Percentiles rank a stretch among this genome's conserved stretches.
Evolutionary conservation across 1,284 basidiomycete genomes (phyloP).

Genomic region (Lignosus rhinocerotis): DNA sequence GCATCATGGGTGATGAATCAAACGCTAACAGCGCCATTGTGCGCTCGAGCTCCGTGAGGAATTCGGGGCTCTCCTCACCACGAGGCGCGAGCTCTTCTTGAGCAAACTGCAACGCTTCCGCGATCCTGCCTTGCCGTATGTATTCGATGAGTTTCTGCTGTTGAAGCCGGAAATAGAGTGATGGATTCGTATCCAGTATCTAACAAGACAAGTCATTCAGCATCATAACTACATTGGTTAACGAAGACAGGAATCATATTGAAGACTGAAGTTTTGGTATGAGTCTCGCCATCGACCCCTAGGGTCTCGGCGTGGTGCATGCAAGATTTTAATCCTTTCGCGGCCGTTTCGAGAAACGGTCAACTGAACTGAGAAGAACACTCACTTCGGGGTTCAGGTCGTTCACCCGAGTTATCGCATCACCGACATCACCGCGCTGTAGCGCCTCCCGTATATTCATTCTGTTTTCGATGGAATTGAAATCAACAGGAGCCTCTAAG

Average conservation of each 20-base stretch:
- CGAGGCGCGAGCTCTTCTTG: conserved; percentile 92
- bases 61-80: conserved; percentile 93
- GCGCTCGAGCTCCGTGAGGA: conserved; percentile 87
- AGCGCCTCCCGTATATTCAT: conserved; percentile 94
- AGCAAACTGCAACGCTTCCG: conserved; percentile 87
- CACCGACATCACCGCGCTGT: conserved; percentile 92
- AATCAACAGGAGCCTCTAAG: conserved; percentile 76
- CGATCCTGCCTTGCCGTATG: conserved; percentile 81
- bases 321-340: conserved; percentile 85
- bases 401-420: conserved; percentile 91
- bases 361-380: conserved; percentile 11
- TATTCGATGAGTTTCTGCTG: conserved; percentile 95
- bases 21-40: conserved; percentile 97
- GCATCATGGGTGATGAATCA: conserved; percentile 65
- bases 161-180: conserved; percentile 90
- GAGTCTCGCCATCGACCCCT: conserved; percentile 74
- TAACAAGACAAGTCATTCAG: conserved; percentile 36
- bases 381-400: conserved; percentile 97
- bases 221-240: conserved; percentile 18
- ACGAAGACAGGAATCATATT: conserved; percentile 65
- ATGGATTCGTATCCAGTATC: conserved; percentile 94
- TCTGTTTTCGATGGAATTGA: conserved; percentile 89
- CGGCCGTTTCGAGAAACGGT: background rate
- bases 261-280: conserved; percentile 88
- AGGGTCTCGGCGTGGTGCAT: conserved; percentile 98